Percentiles rank a stretch among this genome's conserved stretches.
These are phyloP conservation scores for Colletotrichum kahawae DNA, from an alignment of 2,329 filamentous ascomycete genomes.

Conservation along the genomic window DNA sequence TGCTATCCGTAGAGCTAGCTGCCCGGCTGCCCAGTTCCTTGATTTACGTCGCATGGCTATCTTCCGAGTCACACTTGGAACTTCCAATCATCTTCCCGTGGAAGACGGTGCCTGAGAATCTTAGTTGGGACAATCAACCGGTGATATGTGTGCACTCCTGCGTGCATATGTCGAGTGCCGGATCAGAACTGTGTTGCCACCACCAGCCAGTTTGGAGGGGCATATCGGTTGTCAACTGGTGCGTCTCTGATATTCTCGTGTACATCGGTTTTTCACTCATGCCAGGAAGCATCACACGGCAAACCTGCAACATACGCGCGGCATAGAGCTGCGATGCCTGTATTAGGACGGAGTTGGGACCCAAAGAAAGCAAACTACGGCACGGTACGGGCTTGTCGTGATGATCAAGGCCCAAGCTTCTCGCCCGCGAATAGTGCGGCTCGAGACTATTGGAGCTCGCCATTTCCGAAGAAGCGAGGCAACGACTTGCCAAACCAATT, in stretches of 20 bases:
- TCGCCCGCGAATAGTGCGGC: background rate
- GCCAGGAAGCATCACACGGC: background rate
- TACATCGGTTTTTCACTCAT: background rate
- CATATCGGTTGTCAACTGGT: background rate
- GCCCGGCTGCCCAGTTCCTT: constrained; percentile 1
- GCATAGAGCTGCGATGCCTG: background rate
- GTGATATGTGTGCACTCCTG: background rate
- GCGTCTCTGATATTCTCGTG: background rate
- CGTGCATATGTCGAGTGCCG: background rate
- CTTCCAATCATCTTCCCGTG: background rate
- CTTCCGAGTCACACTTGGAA: background rate
- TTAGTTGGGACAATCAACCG: background rate
- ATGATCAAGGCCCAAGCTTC: background rate
- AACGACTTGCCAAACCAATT: background rate
- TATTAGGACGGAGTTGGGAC: background rate
- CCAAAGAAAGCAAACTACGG: background rate
- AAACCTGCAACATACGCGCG: background rate
- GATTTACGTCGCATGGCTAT: constrained; percentile 10
- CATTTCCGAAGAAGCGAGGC: background rate
- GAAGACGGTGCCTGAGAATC: background rate
- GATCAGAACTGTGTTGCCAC: background rate
- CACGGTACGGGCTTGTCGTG: background rate
- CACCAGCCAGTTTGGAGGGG: background rate
- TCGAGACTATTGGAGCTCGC: background rate
- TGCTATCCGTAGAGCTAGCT: background rate